These are phyloP conservation scores for Eucalyptus pauciflora DNA, from an alignment of 345 rosid genomes.

Conservation along the genomic window DNA sequence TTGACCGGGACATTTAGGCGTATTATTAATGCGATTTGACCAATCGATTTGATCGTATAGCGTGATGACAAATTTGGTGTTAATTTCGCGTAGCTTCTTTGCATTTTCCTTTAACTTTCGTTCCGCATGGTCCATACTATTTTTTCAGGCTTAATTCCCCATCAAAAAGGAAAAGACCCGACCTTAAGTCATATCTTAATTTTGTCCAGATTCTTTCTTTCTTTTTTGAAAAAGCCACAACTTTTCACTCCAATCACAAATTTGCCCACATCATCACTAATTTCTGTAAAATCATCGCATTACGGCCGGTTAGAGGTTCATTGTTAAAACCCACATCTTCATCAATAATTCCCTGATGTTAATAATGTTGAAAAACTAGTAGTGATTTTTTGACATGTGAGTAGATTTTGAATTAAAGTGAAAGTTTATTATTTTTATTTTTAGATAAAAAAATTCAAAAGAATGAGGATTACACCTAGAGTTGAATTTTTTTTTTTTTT, in stretches of 20 bases:
- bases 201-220: background rate
- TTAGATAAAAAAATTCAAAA: background rate
- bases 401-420: background rate
- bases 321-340: fast-evolving
- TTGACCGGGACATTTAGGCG: background rate
- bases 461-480: background rate
- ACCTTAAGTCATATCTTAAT: background rate
- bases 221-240: background rate
- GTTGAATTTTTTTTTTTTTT: no score
- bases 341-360: fast-evolving
- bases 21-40: background rate
- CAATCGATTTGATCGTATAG: background rate
- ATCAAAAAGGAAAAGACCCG: background rate
- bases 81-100: background rate
- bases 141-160: background rate
- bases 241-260: background rate
- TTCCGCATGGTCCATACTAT: background rate
- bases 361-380: background rate
- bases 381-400: fast-evolving
- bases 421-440: background rate
- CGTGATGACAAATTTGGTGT: background rate
- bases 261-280: background rate
- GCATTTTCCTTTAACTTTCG: background rate
- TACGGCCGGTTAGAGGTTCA: fast-evolving
- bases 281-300: background rate